Conservation (phyloP, 2,329 filamentous ascomycete genomes). For the Rachicladosporium sp. region DNA sequence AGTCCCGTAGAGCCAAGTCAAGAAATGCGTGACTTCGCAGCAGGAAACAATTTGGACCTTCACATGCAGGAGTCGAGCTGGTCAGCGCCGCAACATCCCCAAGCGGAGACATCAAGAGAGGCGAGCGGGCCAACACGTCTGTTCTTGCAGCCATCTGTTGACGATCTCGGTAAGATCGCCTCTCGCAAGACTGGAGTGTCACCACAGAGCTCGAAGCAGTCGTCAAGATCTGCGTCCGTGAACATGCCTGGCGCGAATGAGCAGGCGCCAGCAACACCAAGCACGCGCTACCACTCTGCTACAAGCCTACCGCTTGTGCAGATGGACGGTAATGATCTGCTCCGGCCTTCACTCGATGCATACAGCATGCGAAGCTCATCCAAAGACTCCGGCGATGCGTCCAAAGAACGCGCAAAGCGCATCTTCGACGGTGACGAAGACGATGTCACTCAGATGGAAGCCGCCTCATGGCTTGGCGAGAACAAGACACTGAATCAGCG, state of each 20-base stretch:
- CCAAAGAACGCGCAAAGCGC: constrained; percentile 63
- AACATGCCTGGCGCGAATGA: neutral
- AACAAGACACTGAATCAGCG: constrained; percentile 39
- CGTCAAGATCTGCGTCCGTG: constrained; percentile 4
- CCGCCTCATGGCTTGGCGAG: constrained; percentile 81
- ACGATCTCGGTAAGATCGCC: too few species aligned
- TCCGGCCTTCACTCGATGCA: constrained; percentile 22
- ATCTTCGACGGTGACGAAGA: constrained; percentile 80
- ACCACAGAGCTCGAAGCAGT: constrained; percentile 1
- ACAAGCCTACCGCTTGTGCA: constrained; percentile 26
- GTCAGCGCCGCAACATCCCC: constrained; percentile 12
- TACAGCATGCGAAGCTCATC: constrained; percentile 9
- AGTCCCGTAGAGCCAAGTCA: constrained; percentile 6
- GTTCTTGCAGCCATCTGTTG: too few species aligned
- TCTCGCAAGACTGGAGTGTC: constrained; percentile 2
- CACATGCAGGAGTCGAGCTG: constrained; percentile 15
- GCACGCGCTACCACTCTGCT: constrained; percentile 9
- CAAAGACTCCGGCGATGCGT: constrained; percentile 39
- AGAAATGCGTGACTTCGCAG: constrained; percentile 16
- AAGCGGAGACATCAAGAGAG: constrained; percentile 21
- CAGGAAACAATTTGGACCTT: constrained; percentile 12
- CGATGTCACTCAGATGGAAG: constrained; percentile 64
- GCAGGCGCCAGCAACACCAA: neutral
- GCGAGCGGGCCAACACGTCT: constrained; percentile 3
- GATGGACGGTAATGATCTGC: constrained; percentile 35